Percentiles rank a stretch among this genome's conserved stretches.
Conservation (phyloP, 2,329 filamentous ascomycete species). For the Botrytis squamosa region DNA sequence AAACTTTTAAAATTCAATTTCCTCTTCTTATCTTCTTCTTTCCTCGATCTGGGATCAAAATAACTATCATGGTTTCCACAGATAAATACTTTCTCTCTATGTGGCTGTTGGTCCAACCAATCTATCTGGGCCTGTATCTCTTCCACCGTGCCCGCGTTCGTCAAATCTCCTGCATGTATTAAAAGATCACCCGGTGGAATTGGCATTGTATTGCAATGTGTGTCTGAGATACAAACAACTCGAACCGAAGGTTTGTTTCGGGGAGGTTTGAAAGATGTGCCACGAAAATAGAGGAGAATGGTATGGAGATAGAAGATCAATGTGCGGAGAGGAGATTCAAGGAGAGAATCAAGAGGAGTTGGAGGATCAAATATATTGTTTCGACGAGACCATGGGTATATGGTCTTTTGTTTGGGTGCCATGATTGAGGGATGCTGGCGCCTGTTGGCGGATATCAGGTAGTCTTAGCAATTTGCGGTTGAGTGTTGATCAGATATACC, state of each 20-base stretch:
- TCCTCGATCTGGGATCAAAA: constrained; percentile 68
- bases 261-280: constrained; percentile 59
- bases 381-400: constrained; percentile 37
- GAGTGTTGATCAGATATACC: background rate
- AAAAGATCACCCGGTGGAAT: constrained; percentile 79
- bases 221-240: constrained; percentile 88
- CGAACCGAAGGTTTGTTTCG: constrained; percentile 58
- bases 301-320: constrained; percentile 62
- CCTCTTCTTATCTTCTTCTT: constrained; percentile 53
- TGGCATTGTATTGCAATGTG: constrained; percentile 65
- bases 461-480: background rate
- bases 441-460: background rate
- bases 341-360: constrained; percentile 58
- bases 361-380: constrained; percentile 36
- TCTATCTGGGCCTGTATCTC: constrained; percentile 82
- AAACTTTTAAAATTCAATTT: constrained; percentile 65
- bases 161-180: constrained; percentile 86
- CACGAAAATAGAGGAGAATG: constrained; percentile 65
- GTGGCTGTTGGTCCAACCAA: constrained; percentile 74
- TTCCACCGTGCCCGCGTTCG: constrained; percentile 65
- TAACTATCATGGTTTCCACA: constrained; percentile 88
- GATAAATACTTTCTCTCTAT: constrained; percentile 77
- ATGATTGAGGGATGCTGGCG: background rate
- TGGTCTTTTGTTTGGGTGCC: constrained; percentile 23
- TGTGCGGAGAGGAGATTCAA: constrained; percentile 67